phyloP scores from a whole-genome alignment of 805 yeast species.

The Starmerella apicola region DNA sequence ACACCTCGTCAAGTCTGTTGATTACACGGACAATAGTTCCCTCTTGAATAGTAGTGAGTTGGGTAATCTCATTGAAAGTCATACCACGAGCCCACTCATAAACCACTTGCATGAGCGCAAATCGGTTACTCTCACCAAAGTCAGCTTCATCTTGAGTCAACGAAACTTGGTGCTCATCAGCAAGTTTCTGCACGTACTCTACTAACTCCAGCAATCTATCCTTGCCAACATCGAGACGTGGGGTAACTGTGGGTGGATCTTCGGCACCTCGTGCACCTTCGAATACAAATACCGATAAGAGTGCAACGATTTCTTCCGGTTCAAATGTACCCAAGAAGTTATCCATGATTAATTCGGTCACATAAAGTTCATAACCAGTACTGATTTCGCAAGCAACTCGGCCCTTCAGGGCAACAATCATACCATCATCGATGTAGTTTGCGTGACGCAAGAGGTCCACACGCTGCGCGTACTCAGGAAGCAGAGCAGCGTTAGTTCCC shows the following conservation, averaged over 20 bases:
- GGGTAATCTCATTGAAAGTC: constrained; percentile 84
- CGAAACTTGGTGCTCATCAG: constrained; percentile 54
- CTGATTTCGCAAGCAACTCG: constrained; percentile 36
- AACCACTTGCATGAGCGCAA: constrained; percentile 83
- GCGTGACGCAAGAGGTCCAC: constrained; percentile 62
- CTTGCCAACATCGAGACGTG: constrained; percentile 56
- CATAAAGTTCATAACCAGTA: constrained; percentile 83
- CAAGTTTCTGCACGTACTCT: constrained; percentile 46
- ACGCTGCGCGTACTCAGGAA: constrained; percentile 91
- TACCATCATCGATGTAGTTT: constrained; percentile 63
- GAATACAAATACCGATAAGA: constrained; percentile 81
- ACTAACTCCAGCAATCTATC: constrained; percentile 59
- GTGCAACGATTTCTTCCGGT: constrained; percentile 93
- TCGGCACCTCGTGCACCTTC: constrained; percentile 70
- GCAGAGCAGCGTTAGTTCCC: constrained; percentile 74
- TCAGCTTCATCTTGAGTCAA: constrained; percentile 75
- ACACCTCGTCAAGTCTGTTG: constrained; percentile 84
- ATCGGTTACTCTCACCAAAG: constrained; percentile 70
- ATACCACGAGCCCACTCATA: constrained; percentile 97
- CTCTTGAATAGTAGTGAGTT: constrained; percentile 77
- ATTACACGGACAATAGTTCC: constrained; percentile 96
- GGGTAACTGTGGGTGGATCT: constrained; percentile 57
- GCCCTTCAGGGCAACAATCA: constrained; percentile 53
- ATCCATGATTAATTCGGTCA: constrained; percentile 82
- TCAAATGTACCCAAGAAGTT: constrained; percentile 87